Conservation (phyloP, 2,329 filamentous ascomycete genomes). For the Xylariaceae sp. region DNA sequence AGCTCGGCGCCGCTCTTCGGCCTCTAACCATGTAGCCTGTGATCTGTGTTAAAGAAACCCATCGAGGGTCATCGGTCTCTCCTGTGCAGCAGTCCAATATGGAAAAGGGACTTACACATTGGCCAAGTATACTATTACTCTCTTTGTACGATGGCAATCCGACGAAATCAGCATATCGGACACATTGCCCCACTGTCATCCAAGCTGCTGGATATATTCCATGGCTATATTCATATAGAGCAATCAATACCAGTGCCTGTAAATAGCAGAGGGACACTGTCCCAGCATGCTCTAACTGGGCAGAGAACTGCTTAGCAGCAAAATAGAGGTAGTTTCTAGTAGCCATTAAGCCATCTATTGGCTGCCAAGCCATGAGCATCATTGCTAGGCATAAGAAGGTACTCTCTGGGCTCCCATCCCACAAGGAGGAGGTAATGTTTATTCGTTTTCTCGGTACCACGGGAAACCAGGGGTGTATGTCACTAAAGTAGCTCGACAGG, state of each 20-base stretch:
- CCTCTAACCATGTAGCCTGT: conserved; percentile 52
- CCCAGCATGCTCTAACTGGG: conserved; percentile 49
- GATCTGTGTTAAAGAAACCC: not conserved
- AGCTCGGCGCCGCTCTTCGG: conserved; percentile 52
- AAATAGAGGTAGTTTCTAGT: conserved; percentile 49
- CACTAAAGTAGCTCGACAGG: conserved; percentile 50
- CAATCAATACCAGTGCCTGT: conserved; percentile 53
- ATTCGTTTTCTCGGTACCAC: conserved; percentile 55
- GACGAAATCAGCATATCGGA: conserved; percentile 53
- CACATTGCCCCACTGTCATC: conserved; percentile 53
- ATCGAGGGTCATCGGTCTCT: not conserved
- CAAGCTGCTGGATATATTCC: conserved; percentile 57
- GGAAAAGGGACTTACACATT: conserved; percentile 36
- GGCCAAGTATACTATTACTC: conserved; percentile 46
- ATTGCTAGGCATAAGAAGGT: conserved; percentile 56
- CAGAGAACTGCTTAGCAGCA: conserved; percentile 50
- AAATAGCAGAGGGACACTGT: conserved; percentile 50
- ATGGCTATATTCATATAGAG: conserved; percentile 56
- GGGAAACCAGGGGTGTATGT: conserved; percentile 54
- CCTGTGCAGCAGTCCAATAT: not conserved
- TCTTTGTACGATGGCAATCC: conserved; percentile 47
- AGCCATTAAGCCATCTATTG: conserved; percentile 43
- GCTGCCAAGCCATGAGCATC: conserved; percentile 50
- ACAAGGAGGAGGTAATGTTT: conserved; percentile 48
- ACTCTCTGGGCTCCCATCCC: conserved; percentile 52